Percentiles rank a stretch among this genome's conserved stretches.
Conservation (phyloP, 1,284 basidiomycete genomes). For the Cryptococcus floricola region DNA sequence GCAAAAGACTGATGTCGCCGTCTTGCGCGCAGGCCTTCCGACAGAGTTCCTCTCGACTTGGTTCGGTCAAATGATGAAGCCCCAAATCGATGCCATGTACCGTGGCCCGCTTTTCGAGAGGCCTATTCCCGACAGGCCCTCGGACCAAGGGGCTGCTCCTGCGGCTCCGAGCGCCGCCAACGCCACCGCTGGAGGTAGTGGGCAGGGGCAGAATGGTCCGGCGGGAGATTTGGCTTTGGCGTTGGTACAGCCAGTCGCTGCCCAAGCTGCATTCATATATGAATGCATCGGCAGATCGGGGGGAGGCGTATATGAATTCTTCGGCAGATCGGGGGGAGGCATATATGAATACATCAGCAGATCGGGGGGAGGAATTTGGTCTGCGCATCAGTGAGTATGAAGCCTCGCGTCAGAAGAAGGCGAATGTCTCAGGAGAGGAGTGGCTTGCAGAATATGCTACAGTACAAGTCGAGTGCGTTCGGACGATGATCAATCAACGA, state of each 20-base stretch:
- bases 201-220: too few relatives aligned
- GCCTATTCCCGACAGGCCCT: conserved; percentile 13
- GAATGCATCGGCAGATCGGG: too few relatives aligned
- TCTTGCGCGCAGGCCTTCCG: conserved; percentile 62
- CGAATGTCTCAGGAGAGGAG: too few relatives aligned
- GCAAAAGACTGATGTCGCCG: not conserved
- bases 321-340: too few relatives aligned
- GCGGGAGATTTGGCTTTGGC: conserved; percentile 52
- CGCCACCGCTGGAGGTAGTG: conserved; percentile 30
- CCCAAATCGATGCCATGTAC: conserved; percentile 85
- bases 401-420: too few relatives aligned
- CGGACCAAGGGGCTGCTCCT: conserved; percentile 5
- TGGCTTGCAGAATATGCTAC: too few relatives aligned
- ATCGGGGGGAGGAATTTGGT: too few relatives aligned
- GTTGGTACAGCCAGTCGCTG: conserved; percentile 63
- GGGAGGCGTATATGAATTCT: too few relatives aligned
- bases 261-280: conserved; percentile 56
- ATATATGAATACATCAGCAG: too few relatives aligned
- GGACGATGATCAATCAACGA: not conserved
- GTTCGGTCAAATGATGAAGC: conserved; percentile 77
- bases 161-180: conserved; percentile 43
- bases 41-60: conserved; percentile 85
- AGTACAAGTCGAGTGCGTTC: too few relatives aligned
- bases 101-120: conserved; percentile 52
- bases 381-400: too few relatives aligned